Percentiles rank a stretch among this genome's conserved stretches.
Conservation (phyloP, 2,329 filamentous ascomycete genomes). For the Verticillium nonalfalfae region DNA sequence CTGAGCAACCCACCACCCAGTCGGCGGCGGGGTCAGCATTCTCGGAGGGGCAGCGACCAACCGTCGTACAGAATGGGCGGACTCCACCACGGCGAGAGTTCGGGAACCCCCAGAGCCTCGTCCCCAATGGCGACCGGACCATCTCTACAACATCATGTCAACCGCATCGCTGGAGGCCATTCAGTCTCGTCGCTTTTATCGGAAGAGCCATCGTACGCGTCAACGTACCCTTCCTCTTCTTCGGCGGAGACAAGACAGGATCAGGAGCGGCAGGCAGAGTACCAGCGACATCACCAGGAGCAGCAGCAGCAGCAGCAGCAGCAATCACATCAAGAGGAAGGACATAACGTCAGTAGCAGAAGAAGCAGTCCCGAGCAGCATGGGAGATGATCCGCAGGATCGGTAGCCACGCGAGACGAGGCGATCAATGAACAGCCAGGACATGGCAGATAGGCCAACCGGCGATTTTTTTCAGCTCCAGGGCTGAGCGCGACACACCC, state of each 20-base stretch:
- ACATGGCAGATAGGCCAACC: not conserved
- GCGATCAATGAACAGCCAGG: not conserved
- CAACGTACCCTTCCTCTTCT: not conserved
- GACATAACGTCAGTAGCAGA: not conserved
- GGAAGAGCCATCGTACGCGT: conserved; percentile 21
- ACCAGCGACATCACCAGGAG: not conserved
- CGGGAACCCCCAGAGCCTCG: conserved; percentile 24
- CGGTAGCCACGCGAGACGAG: not conserved
- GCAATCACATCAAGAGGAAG: not conserved
- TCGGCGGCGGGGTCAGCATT: conserved; percentile 52
- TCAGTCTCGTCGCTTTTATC: conserved; percentile 38
- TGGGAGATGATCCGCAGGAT: not conserved
- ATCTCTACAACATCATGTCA: conserved; percentile 16
- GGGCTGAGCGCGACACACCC: not conserved
- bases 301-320: not conserved
- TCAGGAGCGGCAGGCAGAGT: not conserved
- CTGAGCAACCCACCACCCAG: not conserved
- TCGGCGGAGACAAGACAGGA: not conserved
- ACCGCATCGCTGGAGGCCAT: conserved; percentile 18
- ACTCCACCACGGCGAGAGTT: conserved; percentile 27
- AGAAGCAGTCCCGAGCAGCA: not conserved
- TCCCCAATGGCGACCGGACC: conserved; percentile 25
- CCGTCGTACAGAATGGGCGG: conserved; percentile 39
- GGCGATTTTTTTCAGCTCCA: not conserved
- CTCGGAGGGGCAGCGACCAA: conserved; percentile 59